A percentile compares a stretch with the other conserved stretches of the same genome.
Evolutionary conservation across 1,139 yeast species (phyloP).

Genomic region (Geotrichum macrosporum): DNA sequence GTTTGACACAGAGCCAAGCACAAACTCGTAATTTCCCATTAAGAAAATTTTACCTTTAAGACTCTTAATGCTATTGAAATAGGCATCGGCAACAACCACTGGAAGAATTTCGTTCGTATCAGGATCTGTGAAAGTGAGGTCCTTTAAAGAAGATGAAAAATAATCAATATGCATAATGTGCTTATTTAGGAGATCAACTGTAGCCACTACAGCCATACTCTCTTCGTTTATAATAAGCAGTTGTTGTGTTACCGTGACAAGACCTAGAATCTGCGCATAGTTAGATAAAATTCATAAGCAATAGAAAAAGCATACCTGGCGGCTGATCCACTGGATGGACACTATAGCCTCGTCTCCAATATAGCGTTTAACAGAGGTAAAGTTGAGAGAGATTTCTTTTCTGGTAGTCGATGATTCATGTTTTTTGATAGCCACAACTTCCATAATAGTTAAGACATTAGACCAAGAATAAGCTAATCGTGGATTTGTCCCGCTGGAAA

Average conservation of each 20-base stretch:
- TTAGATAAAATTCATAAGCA: neutral
- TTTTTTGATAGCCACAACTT: constrained; percentile 47
- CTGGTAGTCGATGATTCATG: constrained; percentile 27
- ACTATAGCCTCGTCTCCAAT: constrained; percentile 47
- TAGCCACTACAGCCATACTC: constrained; percentile 40
- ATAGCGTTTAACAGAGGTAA: constrained; percentile 49
- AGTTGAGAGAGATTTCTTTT: constrained; percentile 37
- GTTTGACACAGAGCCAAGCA: constrained; percentile 55
- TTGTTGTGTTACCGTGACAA: constrained; percentile 49
- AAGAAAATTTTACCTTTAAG: constrained; percentile 48
- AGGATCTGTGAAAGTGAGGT: constrained; percentile 26
- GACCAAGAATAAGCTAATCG: constrained; percentile 66
- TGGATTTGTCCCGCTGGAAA: constrained; percentile 37
- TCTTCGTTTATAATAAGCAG: constrained; percentile 43
- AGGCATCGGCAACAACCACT: constrained; percentile 37
- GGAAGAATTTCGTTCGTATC: constrained; percentile 25
- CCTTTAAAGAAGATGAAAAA: constrained; percentile 33
- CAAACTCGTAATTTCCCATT: constrained; percentile 48
- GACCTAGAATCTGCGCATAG: constrained; percentile 41
- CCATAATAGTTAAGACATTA: constrained; percentile 53
- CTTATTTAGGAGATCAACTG: constrained; percentile 45
- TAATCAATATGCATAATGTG: constrained; percentile 44
- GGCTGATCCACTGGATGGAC: constrained; percentile 57
- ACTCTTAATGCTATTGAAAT: constrained; percentile 39
- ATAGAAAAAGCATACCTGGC: constrained; percentile 32